These are phyloP conservation scores for Aspergillus novoparasiticus DNA, from an alignment of 2,329 filamentous ascomycete genomes.

Conservation along the genomic window DNA sequence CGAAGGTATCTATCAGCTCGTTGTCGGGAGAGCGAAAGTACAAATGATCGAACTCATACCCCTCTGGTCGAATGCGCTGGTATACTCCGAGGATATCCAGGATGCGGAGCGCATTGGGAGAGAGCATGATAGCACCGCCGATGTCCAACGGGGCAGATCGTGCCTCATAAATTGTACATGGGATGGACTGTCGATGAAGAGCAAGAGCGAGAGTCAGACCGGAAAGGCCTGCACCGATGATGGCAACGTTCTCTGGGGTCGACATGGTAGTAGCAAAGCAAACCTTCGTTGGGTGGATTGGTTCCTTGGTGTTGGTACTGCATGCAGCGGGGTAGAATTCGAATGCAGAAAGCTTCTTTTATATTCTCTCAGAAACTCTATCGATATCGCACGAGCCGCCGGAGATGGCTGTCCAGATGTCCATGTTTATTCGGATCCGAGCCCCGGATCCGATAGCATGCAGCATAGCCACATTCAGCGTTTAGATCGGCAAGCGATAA, in stretches of 20 bases:
- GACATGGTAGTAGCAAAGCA: background rate
- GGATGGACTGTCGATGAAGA: conserved; percentile 55
- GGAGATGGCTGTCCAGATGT: too few species aligned
- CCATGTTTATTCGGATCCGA: background rate
- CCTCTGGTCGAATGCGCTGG: conserved; percentile 45
- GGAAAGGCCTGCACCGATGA: conserved; percentile 53
- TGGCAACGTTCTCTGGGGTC: conserved; percentile 36
- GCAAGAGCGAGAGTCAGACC: conserved; percentile 60
- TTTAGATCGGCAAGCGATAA: too few species aligned
- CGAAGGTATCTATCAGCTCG: conserved; percentile 40
- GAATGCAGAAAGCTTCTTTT: too few species aligned
- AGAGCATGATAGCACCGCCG: conserved; percentile 61
- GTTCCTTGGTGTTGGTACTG: too few species aligned
- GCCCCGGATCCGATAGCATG: background rate
- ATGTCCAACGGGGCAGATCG: conserved; percentile 49
- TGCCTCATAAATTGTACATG: conserved; percentile 56
- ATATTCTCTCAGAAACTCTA: too few species aligned
- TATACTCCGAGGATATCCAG: conserved; percentile 57
- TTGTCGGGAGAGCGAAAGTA: conserved; percentile 48
- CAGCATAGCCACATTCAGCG: too few species aligned
- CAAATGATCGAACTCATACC: conserved; percentile 56
- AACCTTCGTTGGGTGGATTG: too few species aligned
- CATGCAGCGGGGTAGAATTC: too few species aligned
- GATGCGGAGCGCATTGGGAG: conserved; percentile 60
- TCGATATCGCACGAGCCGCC: too few species aligned